Evolutionary conservation across 2,329 filamentous ascomycete genomes (phyloP).

Genomic region (Rhexocercosporidium sp.): DNA sequence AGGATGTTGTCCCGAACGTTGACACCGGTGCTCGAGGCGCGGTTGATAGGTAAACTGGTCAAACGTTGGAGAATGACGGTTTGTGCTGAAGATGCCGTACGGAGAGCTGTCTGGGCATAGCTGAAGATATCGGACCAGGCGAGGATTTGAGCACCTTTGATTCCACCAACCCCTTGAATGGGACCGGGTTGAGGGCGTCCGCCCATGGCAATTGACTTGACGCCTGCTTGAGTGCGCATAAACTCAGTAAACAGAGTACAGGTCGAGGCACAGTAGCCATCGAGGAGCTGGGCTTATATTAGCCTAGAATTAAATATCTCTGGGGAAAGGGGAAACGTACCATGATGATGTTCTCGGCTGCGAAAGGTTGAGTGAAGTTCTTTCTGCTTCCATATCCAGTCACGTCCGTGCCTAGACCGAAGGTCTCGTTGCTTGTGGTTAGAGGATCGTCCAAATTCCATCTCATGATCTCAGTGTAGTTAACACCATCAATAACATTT

Average conservation of each 20-base stretch:
- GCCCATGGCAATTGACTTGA: slow-evolving; percentile 63
- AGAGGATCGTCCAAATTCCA: slow-evolving; percentile 38
- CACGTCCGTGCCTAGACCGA: slow-evolving; percentile 39
- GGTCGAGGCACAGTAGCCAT: slow-evolving; percentile 64
- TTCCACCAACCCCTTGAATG: slow-evolving; percentile 70
- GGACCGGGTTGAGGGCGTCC: slow-evolving; percentile 58
- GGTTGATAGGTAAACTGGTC: slow-evolving; percentile 26
- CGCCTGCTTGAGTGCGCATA: slow-evolving; percentile 55
- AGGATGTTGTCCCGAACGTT: slow-evolving; percentile 49
- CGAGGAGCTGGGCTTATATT: slow-evolving; percentile 34
- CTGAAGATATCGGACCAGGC: slow-evolving; percentile 29
- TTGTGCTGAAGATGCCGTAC: slow-evolving; percentile 18
- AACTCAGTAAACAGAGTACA: slow-evolving; percentile 63
- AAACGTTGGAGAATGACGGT: slow-evolving; percentile 29
- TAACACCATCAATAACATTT: slow-evolving; percentile 29
- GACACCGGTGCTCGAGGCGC: slow-evolving; percentile 43
- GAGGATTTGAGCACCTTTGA: slow-evolving; percentile 58
- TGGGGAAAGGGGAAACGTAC: neutral
- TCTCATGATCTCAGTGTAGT: slow-evolving; percentile 34
- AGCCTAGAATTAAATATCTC: neutral
- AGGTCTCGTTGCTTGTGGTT: slow-evolving; percentile 32
- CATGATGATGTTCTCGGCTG: slow-evolving; percentile 48
- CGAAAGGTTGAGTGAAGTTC: slow-evolving; percentile 45
- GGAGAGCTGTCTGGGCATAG: neutral
- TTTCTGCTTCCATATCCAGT: slow-evolving; percentile 41